Percentiles rank a stretch among this genome's conserved stretches.
These are phyloP conservation scores for Graphium sp. DNA, from an alignment of 2,329 filamentous ascomycete genomes.

Conservation along the genomic window DNA sequence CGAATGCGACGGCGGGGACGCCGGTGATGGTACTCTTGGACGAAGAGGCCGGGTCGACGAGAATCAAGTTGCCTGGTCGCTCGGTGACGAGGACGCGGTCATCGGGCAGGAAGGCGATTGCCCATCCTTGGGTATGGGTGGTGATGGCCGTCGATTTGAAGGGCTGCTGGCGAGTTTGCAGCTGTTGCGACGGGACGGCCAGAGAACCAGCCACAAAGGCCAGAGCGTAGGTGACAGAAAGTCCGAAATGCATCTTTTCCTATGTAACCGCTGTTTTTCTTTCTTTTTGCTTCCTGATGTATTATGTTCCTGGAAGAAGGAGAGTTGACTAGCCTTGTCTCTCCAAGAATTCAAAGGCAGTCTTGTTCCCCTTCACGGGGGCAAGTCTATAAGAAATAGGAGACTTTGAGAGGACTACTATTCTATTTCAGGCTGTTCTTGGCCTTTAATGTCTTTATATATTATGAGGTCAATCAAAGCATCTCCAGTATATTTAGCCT, in stretches of 20 bases:
- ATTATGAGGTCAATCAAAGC: conserved; percentile 2
- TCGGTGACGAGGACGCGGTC: conserved; percentile 15
- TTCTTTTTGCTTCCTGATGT: conserved; percentile 10
- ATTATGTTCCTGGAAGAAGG: conserved; percentile 10
- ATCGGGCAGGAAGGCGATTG: conserved; percentile 15
- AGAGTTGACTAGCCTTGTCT: conserved; percentile 9
- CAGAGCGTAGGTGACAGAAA: conserved; percentile 13
- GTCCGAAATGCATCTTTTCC: conserved; percentile 13
- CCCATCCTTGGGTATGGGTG: conserved; percentile 6
- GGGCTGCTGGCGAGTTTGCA: conserved; percentile 12
- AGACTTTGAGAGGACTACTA: conserved; percentile 8
- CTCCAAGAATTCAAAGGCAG: conserved; percentile 6
- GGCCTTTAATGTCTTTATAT: conserved; percentile 5
- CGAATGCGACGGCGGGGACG: conserved; percentile 14
- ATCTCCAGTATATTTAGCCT: conserved; percentile 5
- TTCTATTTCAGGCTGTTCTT: conserved; percentile 10
- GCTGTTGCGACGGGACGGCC: conserved; percentile 11
- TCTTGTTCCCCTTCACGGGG: conserved; percentile 8
- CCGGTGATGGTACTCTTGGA: conserved; percentile 13
- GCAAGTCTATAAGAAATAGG: conserved; percentile 12
- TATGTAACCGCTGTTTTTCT: too few species aligned
- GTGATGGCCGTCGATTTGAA: conserved; percentile 9
- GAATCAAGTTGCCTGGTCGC: conserved; percentile 12
- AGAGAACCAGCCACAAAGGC: conserved; percentile 11
- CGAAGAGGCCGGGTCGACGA: conserved; percentile 13